Base-by-base conservation (phyloP, 2,329 filamentous ascomycete species). In the Colletotrichum navitas region DNA sequence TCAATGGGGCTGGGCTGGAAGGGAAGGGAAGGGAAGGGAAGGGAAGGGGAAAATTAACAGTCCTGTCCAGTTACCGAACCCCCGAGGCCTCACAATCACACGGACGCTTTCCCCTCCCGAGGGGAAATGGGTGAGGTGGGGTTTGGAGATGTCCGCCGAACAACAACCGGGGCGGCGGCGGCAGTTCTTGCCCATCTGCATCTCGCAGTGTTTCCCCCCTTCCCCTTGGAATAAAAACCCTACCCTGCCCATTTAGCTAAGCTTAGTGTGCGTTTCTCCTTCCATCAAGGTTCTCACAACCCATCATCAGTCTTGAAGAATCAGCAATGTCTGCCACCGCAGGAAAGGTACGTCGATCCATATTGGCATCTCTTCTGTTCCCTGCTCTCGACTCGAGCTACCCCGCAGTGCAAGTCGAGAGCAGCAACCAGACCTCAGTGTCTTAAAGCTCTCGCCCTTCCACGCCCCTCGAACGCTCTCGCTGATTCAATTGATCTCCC, bases 281-380 rank as follows among this genome's bases (percentile, higher is more conserved):
- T 71, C 72, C 73, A 74, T 74, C 73, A 73, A 68, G 73, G 71
- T 74, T 71, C 73, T 74, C 73, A 71, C 47, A 58, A 39, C 26
- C 56, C 65, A 54, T 65, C 65, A 36, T 59, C 61, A 62, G 45
- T 47, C 59, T 65, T 52, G 65, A 43, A 39, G 43, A 43, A 36
- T 36, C 49, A 63, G 36, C 43, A 67, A 74, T 74, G 71, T 68
- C 71, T 73, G 66, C 73, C 71, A 74, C 73, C 58, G 73, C 56
- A 51, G 73, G 73, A 73, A 74, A 74, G 71, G 73, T 74, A 69
- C 43, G 73, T 64, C 55, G 36, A 41, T 54, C 54, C 21, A 29
- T 43, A 45, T 52, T 29, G 18, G 29, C 66, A 39, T 21, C 55
- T 62, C 41, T 58, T 62, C 41, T 58, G 26, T 45, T 65, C 61